These are phyloP conservation scores for Exophiala xenobiotica DNA, from an alignment of 2,329 filamentous ascomycete species.

Conservation along the genomic window DNA sequence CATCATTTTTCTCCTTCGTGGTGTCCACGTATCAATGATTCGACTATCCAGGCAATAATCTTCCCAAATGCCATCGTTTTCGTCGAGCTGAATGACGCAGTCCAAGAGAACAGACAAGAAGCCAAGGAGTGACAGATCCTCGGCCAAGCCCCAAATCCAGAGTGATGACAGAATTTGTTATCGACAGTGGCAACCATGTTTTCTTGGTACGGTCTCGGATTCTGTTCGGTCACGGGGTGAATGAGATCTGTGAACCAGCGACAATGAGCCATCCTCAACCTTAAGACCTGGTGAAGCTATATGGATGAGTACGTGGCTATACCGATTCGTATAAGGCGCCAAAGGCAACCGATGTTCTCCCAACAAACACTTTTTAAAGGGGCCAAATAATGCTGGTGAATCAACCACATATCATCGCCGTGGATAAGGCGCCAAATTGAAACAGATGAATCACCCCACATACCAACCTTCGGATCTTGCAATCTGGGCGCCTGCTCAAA, in stretches of 20 bases:
- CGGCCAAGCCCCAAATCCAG: background rate
- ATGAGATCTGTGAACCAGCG: too few species aligned
- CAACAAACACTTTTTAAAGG: background rate
- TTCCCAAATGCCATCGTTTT: background rate
- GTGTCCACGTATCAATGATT: too few species aligned
- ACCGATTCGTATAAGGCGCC: too few species aligned
- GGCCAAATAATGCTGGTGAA: background rate
- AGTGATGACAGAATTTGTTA: too few species aligned
- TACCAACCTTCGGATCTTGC: background rate
- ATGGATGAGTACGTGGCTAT: too few species aligned
- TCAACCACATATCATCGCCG: background rate
- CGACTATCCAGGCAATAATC: too few species aligned
- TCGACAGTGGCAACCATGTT: background rate
- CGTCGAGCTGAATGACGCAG: background rate
- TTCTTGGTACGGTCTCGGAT: background rate
- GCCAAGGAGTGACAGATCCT: background rate
- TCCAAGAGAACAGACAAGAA: background rate
- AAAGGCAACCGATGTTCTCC: too few species aligned
- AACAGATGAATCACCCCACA: conserved; percentile 3
- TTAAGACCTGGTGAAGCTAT: too few species aligned
- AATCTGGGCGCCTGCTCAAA: conserved; percentile 15
- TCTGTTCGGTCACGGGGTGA: too few species aligned
- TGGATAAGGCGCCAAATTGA: background rate
- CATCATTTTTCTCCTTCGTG: background rate
- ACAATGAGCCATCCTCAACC: too few species aligned